These are phyloP conservation scores for Rhodomyrtus tomentosa DNA, from an alignment of 345 rosid species.

Conservation along the genomic window DNA sequence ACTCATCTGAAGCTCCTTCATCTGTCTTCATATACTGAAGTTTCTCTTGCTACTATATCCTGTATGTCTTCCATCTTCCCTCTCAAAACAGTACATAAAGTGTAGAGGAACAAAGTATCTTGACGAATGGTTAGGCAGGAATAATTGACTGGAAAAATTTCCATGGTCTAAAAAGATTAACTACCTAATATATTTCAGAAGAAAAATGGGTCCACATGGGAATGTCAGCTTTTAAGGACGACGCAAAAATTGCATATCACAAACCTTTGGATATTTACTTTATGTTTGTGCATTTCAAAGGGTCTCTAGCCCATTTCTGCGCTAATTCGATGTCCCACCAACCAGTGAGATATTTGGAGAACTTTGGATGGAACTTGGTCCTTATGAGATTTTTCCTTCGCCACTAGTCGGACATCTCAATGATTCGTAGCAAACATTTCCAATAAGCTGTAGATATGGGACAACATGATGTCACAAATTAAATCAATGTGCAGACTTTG, in stretches of 20 bases:
- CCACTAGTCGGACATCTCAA: not conserved
- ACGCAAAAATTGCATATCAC: not conserved
- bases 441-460: not conserved
- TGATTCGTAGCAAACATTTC: not conserved
- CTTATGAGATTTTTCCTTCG: not conserved
- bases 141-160: not conserved
- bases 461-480: not conserved
- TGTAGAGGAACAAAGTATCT: not conserved
- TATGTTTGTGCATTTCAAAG: not conserved
- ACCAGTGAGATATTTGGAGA: not conserved
- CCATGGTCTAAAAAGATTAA: not conserved
- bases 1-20: not conserved
- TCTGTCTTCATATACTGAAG: not conserved
- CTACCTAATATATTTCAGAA: not conserved
- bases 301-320: not conserved
- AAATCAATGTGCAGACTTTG: not conserved
- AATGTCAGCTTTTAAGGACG: not conserved
- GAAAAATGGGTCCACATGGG: not conserved
- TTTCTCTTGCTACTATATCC: not conserved
- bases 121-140: not conserved
- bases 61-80: not conserved
- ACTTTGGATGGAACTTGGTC: not conserved
- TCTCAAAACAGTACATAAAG: not conserved
- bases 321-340: not conserved
- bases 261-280: not conserved